Evolutionary conservation across 257 asterid genomes (phyloP).

Genomic region (Euphrasia confusa): DNA sequence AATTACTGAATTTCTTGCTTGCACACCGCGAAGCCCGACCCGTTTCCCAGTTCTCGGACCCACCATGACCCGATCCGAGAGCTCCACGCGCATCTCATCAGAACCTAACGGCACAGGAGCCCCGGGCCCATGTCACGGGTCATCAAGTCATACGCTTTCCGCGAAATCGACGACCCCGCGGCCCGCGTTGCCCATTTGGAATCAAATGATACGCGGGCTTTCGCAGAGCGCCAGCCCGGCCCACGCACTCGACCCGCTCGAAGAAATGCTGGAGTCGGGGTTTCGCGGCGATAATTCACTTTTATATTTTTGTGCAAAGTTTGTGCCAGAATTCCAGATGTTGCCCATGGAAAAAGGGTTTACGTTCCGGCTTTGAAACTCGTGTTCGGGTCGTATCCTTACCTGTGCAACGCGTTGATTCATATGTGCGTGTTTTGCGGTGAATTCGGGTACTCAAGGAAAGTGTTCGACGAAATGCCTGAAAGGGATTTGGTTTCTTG

Average conservation of each 20-base stretch:
- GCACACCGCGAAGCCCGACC: constrained; percentile 14
- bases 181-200: constrained; percentile 39
- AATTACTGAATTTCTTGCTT: constrained; percentile 29
- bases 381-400: constrained; percentile 38
- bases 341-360: constrained; percentile 25
- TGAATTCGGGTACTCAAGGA: constrained; percentile 30
- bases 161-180: constrained; percentile 19
- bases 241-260: constrained; percentile 34
- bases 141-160: constrained; percentile 39
- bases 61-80: constrained; percentile 28
- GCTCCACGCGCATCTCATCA: constrained; percentile 37
- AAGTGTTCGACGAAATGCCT: constrained; percentile 41
- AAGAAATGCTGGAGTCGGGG: constrained; percentile 37
- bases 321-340: constrained; percentile 24
- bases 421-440: constrained; percentile 47
- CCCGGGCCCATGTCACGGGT: constrained; percentile 34
- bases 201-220: constrained; percentile 36
- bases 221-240: constrained; percentile 26
- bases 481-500: constrained; percentile 47
- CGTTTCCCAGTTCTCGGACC: neutral
- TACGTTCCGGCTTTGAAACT: constrained; percentile 34
- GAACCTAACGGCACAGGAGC: constrained; percentile 30
- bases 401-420: constrained; percentile 41
- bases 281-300: constrained; percentile 40
- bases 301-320: constrained; percentile 35